These are phyloP conservation scores for Pseudopyrenochaeta lycopersici DNA, from an alignment of 2,329 filamentous ascomycete genomes.

Conservation along the genomic window DNA sequence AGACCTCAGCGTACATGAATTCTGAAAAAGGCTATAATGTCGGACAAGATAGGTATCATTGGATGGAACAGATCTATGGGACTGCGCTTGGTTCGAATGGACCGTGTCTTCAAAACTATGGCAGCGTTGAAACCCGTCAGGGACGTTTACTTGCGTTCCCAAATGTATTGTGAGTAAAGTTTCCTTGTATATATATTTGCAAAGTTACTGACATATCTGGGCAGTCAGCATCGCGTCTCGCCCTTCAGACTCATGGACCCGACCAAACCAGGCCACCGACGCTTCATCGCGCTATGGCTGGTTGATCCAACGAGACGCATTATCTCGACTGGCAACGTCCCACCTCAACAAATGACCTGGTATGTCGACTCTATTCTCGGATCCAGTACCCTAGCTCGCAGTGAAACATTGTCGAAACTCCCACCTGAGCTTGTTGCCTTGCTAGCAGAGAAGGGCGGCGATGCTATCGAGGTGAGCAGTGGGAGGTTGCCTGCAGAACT, in stretches of 20 bases:
- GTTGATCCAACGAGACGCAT: conserved; percentile 65
- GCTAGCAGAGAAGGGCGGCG: conserved; percentile 12
- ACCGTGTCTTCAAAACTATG: conserved; percentile 54
- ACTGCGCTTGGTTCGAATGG: conserved; percentile 8
- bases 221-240: conserved; percentile 31
- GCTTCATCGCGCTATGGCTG: conserved; percentile 67
- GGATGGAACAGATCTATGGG: conserved; percentile 27
- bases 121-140: conserved; percentile 57
- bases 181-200: too few relatives aligned
- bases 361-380: conserved; percentile 34
- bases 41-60: conserved; percentile 17
- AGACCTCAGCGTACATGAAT: conserved; percentile 10
- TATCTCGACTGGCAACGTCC: conserved; percentile 61
- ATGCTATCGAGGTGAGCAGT: background rate
- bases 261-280: conserved; percentile 63
- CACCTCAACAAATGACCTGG: conserved; percentile 62
- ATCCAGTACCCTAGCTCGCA: background rate
- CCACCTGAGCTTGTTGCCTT: conserved; percentile 24
- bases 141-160: conserved; percentile 66
- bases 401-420: conserved; percentile 13
- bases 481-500: conserved; percentile 25
- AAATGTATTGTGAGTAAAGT: conserved; percentile 47
- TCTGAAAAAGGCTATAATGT: conserved; percentile 11
- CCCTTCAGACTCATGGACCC: conserved; percentile 61
- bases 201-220: background rate